A percentile compares a stretch with the other conserved stretches of the same genome.
phyloP scores from a whole-genome alignment of 768 basidiomycete genomes.

The Sarcodon aspratus region DNA sequence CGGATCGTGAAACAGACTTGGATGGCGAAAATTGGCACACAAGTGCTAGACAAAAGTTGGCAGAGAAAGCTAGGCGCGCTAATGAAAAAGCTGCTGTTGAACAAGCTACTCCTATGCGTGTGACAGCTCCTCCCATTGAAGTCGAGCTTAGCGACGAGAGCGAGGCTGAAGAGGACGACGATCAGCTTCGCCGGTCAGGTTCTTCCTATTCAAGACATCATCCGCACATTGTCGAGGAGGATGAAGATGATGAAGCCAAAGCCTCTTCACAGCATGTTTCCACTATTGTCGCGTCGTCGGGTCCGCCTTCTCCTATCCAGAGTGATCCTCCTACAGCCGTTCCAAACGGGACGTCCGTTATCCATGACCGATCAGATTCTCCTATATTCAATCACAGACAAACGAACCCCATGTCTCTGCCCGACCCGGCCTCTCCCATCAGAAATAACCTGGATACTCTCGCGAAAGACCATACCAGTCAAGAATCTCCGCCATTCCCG shows the following conservation, averaged over 20 bases:
- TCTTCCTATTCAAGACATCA: constrained; percentile 28
- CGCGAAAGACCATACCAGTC: too few relatives aligned
- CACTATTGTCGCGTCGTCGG: not conserved
- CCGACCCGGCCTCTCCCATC: too few relatives aligned
- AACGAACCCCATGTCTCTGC: too few relatives aligned
- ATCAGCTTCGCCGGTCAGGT: not conserved
- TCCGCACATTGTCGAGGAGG: constrained; percentile 60
- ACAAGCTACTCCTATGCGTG: constrained; percentile 17
- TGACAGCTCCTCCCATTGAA: constrained; percentile 51
- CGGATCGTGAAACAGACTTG: constrained; percentile 38
- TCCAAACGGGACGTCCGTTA: not conserved
- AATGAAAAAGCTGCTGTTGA: constrained; percentile 38
- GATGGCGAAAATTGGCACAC: constrained; percentile 56
- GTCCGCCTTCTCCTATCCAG: not conserved
- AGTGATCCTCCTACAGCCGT: not conserved
- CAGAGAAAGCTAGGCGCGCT: constrained; percentile 54
- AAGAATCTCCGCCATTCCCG: constrained; percentile 1
- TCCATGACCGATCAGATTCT: too few relatives aligned
- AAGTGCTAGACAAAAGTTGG: constrained; percentile 51
- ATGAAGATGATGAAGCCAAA: constrained; percentile 36
- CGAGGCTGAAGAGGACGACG: constrained; percentile 49
- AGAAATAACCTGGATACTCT: too few relatives aligned
- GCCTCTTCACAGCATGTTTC: not conserved
- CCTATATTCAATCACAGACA: too few relatives aligned
- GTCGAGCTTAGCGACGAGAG: constrained; percentile 76